Evolutionary conservation across 345 rosid species (phyloP), one percentile per base, ranked within the genome.

Genomic region (Rhizophora mangle): DNA sequence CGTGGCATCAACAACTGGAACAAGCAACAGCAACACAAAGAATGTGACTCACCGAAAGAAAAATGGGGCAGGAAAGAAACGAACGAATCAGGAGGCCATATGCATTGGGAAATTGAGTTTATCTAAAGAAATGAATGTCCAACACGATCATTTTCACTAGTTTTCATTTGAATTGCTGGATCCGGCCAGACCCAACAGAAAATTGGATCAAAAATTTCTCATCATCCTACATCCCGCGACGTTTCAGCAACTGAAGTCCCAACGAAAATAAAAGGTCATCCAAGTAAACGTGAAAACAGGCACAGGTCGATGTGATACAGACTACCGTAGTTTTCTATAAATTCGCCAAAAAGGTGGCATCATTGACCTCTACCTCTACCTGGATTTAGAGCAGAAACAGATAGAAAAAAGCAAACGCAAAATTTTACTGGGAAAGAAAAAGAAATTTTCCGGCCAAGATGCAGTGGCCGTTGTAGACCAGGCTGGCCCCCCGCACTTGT

Each of bases 401-500:
- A 47, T 3, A 22, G 19, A 65, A 31, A 6, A 29, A 54, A 2
- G 13, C 31, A 10, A 66, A 34, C 5, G 2, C 22, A 30, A 30
- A 8, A 6, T 11, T 64, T 64, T 51, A 2, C 55, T n/a, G 18
- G 37, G 63, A 57, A 68, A 67, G 13, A 13, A 24, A 24, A 24
- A 24, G 21, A 51, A 43, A 13, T 13, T 4, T 13, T 13, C 18
- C 49, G 13, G 18, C 49, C 5, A 15, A 43, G 49, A 43, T 15
- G 19, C 49, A 13, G 49, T 43, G 49, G 49, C 19, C 19, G 3
- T 43, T 24, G 34, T 2, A 3, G 39, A 58, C 27, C 8, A 37
- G 37, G 37, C 37, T 8, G 63, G 13, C 71, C 63, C 36, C 13
- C 18, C 27, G 58, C 71, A 39, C 55, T 43, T 58, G 71, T 68